Evolutionary conservation across 306 rosid species (phyloP), one percentile per base, ranked within the genome.

Genomic region (Malus orientalis): DNA sequence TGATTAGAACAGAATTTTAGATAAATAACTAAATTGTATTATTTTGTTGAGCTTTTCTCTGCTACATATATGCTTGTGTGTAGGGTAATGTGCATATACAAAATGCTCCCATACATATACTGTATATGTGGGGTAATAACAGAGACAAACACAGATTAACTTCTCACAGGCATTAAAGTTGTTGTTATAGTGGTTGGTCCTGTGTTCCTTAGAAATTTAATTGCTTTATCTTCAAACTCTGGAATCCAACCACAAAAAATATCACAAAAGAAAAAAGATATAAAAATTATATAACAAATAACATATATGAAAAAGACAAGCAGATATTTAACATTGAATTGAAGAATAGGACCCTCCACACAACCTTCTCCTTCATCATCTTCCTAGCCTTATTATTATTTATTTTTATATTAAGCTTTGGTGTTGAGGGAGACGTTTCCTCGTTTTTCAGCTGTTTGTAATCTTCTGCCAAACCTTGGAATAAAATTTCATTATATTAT

Each of bases 361-460:
- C 42, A 47, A 38, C 22, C 20, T 45, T 62, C 83, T 60, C 67
- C 77, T 63, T 73, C 81, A 78, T 84, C 88, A 60, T 85, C 90
- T 19, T 87, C 88, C 15, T 55, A 36, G 27, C 62, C 10, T 42
- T 4, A 23, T 23, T 36, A 10, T 32, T 58, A 38, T 36, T 38
- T 27, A 33, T 75, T 53, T 67, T 29, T 69, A 78, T 73, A 77
- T 80, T 74, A 20, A 88, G 81, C 88, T 80, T 81, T 76, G 77
- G 87, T 83, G 81, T 77, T 81, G 97, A 91, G 88, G 96, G 55
- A 89, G 93, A 91, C 93, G 87, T 90, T 87, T 91, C 89, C 97
- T 91, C 94, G 88, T 90, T 86, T 86, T 84, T 83, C 93, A 78
- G 82, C 89, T 82, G 84, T 78, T 76, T 75, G 88, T 87, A 84